Evolutionary conservation across 202 grass and related monocot species (phyloP).

Genomic region (Zoysia matrella): DNA sequence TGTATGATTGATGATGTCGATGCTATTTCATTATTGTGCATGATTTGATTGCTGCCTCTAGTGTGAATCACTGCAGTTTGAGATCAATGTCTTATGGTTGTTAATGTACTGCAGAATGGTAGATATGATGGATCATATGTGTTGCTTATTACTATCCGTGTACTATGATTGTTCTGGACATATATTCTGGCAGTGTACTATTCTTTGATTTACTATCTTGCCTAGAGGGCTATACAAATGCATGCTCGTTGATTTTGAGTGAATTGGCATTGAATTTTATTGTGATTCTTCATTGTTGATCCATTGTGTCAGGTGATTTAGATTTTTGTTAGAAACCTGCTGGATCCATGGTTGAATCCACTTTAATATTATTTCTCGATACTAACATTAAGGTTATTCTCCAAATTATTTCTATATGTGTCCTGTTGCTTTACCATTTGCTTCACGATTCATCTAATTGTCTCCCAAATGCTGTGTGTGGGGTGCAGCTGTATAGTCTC

Average conservation of each 20-base stretch:
- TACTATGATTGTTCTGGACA: background rate
- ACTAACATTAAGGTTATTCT: background rate
- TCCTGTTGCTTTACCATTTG: background rate
- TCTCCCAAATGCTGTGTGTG: background rate
- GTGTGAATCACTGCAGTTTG: slow-evolving; percentile 17
- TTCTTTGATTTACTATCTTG: background rate
- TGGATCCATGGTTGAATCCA: background rate
- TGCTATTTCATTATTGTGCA: slow-evolving; percentile 4
- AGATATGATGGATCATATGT: slow-evolving; percentile 1
- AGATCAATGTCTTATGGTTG: background rate
- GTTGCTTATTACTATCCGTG: slow-evolving; percentile 7
- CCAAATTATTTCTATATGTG: background rate
- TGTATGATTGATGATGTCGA: slow-evolving; percentile 6
- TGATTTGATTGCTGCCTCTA: slow-evolving; percentile 34
- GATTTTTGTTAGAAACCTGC: background rate
- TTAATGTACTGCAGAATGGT: background rate
- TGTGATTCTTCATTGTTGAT: background rate
- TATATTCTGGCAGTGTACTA: slow-evolving; percentile 16
- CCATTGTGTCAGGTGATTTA: background rate
- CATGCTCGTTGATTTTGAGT: slow-evolving; percentile 5
- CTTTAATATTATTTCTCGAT: background rate
- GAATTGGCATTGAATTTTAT: background rate
- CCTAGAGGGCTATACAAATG: background rate
- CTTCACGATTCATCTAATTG: background rate
- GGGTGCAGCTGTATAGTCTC: slow-evolving; percentile 3